Base-by-base conservation (phyloP, 2,329 filamentous ascomycete genomes). In the Penicillium sp. region DNA sequence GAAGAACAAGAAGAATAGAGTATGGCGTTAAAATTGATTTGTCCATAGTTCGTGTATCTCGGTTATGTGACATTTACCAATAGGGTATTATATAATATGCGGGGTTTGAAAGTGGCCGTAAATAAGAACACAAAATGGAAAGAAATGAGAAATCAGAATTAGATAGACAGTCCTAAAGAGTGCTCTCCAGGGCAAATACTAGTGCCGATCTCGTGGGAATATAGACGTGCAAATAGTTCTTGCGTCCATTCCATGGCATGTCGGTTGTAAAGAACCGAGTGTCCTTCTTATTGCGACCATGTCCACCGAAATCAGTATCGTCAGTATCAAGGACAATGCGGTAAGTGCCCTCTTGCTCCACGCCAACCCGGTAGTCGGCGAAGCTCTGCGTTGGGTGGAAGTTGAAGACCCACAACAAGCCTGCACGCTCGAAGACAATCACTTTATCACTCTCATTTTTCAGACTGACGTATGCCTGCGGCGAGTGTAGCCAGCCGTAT, bases 371-470 rank as follows among this genome's bases (percentile, higher is more conserved):
- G 72, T 97, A 99, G 74, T 97, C 94, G 11, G 87, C 87, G 75
- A 89, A 99, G 73, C 91, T 96, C 63, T 87, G 77, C 26, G 83
- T 84, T 0, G 90, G 86, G 70, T 97, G 87, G 81, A 97, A 97
- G 77, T 99, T 99, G 82, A 99, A 97, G 65, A 97, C 82, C 80
- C 92, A 99, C 11, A 99, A 79, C 58, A 96, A 77, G 0, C 92
- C 92, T 1, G 86, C 94, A 30, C 94, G 85, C 78, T 99, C 94
- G 71, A 97, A 99, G 3, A 96, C 92, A 62, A 99, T 85, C 45
- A 97, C 87, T 77, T 97, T 99, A 77, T 99, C 94, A 20, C 75
- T 79, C 69, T 97, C 91, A 70, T 99, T 86, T 82, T 97, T 99
- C 64, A 97, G 81, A 60, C 89, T 94, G 67, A 99, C 87, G 71